These are phyloP conservation scores for Elaeis oleifera DNA, from an alignment of 202 grass and related monocot species.

Conservation along the genomic window DNA sequence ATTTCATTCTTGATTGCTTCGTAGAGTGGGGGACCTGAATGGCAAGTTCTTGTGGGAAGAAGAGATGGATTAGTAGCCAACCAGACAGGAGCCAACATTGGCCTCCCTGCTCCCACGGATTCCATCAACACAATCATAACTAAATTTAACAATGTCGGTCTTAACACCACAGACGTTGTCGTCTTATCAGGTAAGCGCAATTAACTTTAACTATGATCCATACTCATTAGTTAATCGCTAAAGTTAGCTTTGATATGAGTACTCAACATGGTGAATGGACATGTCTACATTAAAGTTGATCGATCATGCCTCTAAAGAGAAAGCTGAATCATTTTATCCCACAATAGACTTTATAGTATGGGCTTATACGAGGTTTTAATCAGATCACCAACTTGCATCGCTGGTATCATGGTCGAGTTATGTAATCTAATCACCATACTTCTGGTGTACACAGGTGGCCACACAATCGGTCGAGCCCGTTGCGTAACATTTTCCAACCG, in stretches of 20 bases:
- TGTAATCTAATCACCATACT: too few relatives aligned
- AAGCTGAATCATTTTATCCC: not conserved
- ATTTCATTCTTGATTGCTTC: too few relatives aligned
- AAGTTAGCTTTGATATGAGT: too few relatives aligned
- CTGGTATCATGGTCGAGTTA: too few relatives aligned
- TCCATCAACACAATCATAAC: slow-evolving; percentile 14
- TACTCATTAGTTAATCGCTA: too few relatives aligned
- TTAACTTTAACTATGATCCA: too few relatives aligned
- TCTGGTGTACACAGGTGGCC: slow-evolving; percentile 20
- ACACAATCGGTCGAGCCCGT: slow-evolving; percentile 67
- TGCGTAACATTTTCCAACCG: slow-evolving; percentile 51
- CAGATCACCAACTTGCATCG: too few relatives aligned
- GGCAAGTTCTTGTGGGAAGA: slow-evolving; percentile 51
- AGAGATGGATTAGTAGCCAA: slow-evolving; percentile 65
- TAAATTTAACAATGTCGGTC: slow-evolving; percentile 43
- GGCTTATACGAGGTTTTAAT: too few relatives aligned
- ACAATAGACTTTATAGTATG: too few relatives aligned
- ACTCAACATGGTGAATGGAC: not conserved
- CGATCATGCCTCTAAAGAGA: not conserved
- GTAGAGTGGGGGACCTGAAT: slow-evolving; percentile 57
- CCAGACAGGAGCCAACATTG: slow-evolving; percentile 48
- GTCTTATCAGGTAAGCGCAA: slow-evolving; percentile 42
- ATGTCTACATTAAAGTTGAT: slow-evolving; percentile 1
- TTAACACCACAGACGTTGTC: slow-evolving; percentile 53
- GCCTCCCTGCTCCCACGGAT: slow-evolving; percentile 44